Percentiles rank a stretch among this genome's conserved stretches.
Conservation (phyloP, 208 protist genomes). For the Acanthamoeba sp. region DNA sequence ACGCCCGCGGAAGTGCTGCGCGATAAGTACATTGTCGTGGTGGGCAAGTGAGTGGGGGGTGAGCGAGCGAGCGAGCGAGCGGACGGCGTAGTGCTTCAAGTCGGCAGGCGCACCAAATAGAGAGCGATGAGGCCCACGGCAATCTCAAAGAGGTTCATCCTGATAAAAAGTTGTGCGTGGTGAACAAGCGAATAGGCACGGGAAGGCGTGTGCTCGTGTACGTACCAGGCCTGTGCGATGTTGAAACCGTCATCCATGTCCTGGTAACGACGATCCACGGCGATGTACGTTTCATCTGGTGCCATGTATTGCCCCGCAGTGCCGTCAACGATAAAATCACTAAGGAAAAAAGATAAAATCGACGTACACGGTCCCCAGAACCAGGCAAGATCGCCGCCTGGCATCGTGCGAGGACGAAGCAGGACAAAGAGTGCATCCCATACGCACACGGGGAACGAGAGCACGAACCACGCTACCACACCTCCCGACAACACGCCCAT, state of each 20-base stretch:
- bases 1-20: conserved; percentile 22
- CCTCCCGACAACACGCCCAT: not conserved
- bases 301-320: not conserved
- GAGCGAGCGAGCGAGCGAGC: not conserved
- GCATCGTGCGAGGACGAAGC: conserved; percentile 54
- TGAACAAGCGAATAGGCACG: too few relatives aligned
- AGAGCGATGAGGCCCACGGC: not conserved
- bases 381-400: conserved; percentile 20
- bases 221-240: conserved; percentile 54
- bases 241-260: conserved; percentile 54
- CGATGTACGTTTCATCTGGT: conserved; percentile 37
- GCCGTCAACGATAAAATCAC: not conserved
- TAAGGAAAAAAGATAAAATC: not conserved
- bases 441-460: conserved; percentile 29
- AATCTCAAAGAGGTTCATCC: conserved; percentile 67
- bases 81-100: not conserved
- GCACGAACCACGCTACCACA: conserved; percentile 19
- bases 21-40: not conserved
- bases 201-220: too few relatives aligned
- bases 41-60: not conserved
- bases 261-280: conserved; percentile 1
- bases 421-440: conserved; percentile 53
- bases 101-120: not conserved
- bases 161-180: not conserved
- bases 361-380: conserved; percentile 53